Conservation (phyloP, 139 green algal species). For the Desmodesmus armatus region DNA sequence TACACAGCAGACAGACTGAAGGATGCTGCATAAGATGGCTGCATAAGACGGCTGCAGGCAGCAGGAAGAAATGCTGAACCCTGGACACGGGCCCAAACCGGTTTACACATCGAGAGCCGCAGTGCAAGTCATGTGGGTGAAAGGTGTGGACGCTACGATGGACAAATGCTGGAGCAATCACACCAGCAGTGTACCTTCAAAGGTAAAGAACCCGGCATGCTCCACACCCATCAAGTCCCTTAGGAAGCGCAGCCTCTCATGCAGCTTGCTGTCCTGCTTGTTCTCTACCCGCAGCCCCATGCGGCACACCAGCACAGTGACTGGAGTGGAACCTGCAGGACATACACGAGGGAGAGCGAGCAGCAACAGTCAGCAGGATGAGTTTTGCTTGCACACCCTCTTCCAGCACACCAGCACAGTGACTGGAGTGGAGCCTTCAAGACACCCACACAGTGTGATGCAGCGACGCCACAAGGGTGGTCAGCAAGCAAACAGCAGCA, state of each 20-base stretch:
- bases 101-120: too few species aligned
- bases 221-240: constrained; percentile 7
- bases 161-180: too few species aligned
- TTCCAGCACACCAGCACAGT: neutral
- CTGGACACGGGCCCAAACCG: too few species aligned
- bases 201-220: constrained; percentile 20
- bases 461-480: neutral
- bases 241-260: constrained; percentile 14
- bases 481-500: neutral
- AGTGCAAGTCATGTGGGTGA: too few species aligned
- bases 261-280: neutral
- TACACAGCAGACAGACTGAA: too few species aligned
- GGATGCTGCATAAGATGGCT: too few species aligned
- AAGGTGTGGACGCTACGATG: too few species aligned
- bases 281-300: constrained; percentile 12
- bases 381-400: neutral
- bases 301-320: constrained; percentile 5
- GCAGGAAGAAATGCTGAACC: too few species aligned
- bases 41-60: too few species aligned
- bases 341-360: too few species aligned
- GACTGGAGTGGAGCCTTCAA: constrained; percentile 24
- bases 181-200: constrained; percentile 1
- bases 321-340: constrained; percentile 15
- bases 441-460: neutral
- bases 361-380: neutral